Evolutionary conservation across 352 stramenopile genomes (phyloP).

Genomic region (Phytophthora citrophthora): DNA sequence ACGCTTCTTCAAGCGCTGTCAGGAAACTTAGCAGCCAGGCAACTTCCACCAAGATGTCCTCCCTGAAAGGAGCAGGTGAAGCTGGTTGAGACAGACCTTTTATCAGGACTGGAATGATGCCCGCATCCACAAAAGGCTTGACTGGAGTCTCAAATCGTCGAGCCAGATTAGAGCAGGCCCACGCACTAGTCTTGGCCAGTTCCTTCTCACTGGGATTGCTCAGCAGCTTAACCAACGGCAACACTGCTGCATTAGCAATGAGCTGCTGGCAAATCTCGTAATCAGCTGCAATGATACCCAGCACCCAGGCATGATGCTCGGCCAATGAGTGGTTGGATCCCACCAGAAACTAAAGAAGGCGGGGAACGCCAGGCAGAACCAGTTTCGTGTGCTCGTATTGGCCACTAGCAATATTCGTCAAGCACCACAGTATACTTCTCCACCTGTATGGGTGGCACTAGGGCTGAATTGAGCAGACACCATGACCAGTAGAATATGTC

Average conservation of each 20-base stretch:
- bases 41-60: constrained; percentile 75
- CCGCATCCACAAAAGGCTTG: constrained; percentile 78
- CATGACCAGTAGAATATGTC: constrained; percentile 73
- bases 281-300: constrained; percentile 88
- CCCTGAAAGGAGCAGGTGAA: constrained; percentile 39
- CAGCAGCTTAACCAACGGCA: constrained; percentile 14
- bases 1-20: constrained; percentile 78
- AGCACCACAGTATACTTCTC: constrained; percentile 85
- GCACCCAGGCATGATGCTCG: constrained; percentile 80
- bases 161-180: constrained; percentile 24
- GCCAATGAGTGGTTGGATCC: constrained; percentile 60
- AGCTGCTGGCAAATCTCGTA: constrained; percentile 84
- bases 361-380: constrained; percentile 75
- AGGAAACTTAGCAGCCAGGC: constrained; percentile 89
- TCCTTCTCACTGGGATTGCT: constrained; percentile 6
- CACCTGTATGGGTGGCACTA: constrained; percentile 62
- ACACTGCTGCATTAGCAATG: constrained; percentile 59
- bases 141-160: constrained; percentile 75
- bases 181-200: constrained; percentile 51
- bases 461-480: constrained; percentile 72
- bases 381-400: constrained; percentile 87
- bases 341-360: constrained; percentile 77
- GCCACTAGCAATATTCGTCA: constrained; percentile 85
- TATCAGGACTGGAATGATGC: constrained; percentile 58
- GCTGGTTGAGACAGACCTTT: constrained; percentile 43